Evolutionary conservation across 768 basidiomycete genomes (phyloP).

Genomic region (Aureoboletus auriporus): DNA sequence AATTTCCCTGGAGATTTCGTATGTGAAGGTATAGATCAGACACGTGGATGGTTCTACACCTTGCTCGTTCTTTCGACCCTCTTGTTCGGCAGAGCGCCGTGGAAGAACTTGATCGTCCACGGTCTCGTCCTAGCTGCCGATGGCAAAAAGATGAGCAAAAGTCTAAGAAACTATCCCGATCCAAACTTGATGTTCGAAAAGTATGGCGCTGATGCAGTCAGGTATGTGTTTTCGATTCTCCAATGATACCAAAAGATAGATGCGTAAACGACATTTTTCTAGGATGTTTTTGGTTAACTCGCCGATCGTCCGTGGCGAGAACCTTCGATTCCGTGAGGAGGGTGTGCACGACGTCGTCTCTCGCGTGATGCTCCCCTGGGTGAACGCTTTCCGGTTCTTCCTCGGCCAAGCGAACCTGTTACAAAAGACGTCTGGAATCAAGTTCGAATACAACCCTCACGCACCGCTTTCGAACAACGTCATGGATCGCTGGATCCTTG

Average conservation of each 20-base stretch:
- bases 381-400: conserved; percentile 99
- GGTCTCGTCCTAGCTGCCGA: conserved; percentile 95
- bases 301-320: conserved; percentile 96
- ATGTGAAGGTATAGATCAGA: conserved; percentile 98
- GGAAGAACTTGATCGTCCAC: conserved; percentile 97
- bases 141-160: conserved; percentile 99
- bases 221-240: conserved; percentile 39
- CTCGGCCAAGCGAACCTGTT: conserved; percentile 87
- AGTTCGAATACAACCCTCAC: conserved; percentile 86
- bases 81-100: conserved; percentile 88
- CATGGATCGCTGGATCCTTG: conserved; percentile 99
- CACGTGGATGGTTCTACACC: conserved; percentile 99
- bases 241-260: neutral
- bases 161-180: conserved; percentile 94
- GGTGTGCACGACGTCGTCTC: conserved; percentile 96
- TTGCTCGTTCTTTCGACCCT: conserved; percentile 94
- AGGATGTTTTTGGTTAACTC: conserved; percentile 99
- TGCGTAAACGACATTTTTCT: neutral
- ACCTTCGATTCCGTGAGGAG: conserved; percentile 95
- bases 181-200: conserved; percentile 85
- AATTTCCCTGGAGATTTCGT: conserved; percentile 96
- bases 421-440: conserved; percentile 71
- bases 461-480: conserved; percentile 83
- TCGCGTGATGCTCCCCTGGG: conserved; percentile 95
- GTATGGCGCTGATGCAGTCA: conserved; percentile 94